Evolutionary conservation across 2,329 filamentous ascomycete genomes (phyloP).

Genomic region (Cladosporium sp.): DNA sequence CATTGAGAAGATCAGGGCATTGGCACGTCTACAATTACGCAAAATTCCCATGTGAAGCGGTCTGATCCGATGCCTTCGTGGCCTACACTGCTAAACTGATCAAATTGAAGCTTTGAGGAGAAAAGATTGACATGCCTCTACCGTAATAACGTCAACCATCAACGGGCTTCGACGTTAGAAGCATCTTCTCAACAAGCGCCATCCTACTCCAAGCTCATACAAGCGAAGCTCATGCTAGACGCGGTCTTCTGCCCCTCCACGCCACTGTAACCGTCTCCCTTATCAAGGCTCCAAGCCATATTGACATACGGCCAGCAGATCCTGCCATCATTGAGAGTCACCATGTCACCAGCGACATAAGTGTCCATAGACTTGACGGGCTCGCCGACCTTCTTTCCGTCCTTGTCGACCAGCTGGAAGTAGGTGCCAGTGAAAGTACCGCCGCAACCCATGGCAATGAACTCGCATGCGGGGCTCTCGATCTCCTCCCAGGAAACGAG

Average conservation of each 20-base stretch:
- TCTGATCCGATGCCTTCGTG: no score
- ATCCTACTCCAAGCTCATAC: conserved; percentile 29
- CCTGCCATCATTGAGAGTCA: conserved; percentile 51
- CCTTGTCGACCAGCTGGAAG: conserved; percentile 51
- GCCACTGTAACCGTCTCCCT: conserved; percentile 19
- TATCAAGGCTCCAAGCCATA: conserved; percentile 47
- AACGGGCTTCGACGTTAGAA: no score
- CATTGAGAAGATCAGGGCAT: no score
- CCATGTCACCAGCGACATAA: conserved; percentile 58
- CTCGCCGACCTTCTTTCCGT: conserved; percentile 48
- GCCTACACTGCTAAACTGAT: no score
- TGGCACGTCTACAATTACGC: no score
- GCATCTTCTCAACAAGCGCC: no score
- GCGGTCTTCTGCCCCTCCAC: conserved; percentile 17
- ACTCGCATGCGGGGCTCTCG: conserved; percentile 48
- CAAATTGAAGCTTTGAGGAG: no score
- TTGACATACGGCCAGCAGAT: conserved; percentile 58
- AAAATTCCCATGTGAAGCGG: no score
- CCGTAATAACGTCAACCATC: no score
- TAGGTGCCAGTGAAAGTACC: conserved; percentile 54
- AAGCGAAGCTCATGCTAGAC: conserved; percentile 50
- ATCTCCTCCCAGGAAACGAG: conserved; percentile 59
- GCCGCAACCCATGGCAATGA: conserved; percentile 53
- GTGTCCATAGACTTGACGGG: conserved; percentile 46
- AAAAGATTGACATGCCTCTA: no score